Evolutionary conservation across 2,329 filamentous ascomycete genomes (phyloP).

Genomic region (Phialocephala sp.): DNA sequence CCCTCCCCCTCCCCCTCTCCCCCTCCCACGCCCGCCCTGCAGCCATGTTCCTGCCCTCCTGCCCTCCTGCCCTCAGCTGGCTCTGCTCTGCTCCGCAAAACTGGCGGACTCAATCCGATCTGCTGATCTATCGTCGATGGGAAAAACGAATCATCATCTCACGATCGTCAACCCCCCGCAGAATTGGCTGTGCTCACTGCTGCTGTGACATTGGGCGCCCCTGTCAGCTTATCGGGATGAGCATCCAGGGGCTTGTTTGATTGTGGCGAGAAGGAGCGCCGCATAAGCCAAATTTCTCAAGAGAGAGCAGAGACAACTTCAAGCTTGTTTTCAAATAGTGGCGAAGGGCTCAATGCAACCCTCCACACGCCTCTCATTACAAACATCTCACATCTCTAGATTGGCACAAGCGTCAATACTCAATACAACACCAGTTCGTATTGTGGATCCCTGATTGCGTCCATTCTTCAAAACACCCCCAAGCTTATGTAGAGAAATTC

Average conservation of each 20-base stretch:
- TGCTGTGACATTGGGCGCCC: background rate
- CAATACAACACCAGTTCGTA: slow-evolving; percentile 1
- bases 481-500: slow-evolving; percentile 3
- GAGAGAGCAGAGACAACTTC: background rate
- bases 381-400: background rate
- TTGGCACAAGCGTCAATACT: background rate
- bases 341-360: background rate
- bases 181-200: slow-evolving; percentile 2
- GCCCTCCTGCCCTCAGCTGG: too few species aligned
- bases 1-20: too few species aligned
- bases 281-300: slow-evolving; percentile 2
- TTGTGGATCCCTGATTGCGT: background rate
- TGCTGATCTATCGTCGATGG: background rate
- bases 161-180: background rate
- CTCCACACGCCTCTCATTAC: background rate
- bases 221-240: slow-evolving; percentile 5
- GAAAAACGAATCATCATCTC: slow-evolving; percentile 6
- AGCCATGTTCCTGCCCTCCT: background rate
- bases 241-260: background rate
- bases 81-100: background rate
- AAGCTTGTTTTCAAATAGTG: background rate
- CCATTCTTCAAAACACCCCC: slow-evolving; percentile 8
- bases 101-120: background rate
- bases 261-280: slow-evolving; percentile 9
- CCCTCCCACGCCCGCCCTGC: too few species aligned